Base-by-base conservation (phyloP, 305 asterid genomes). In the Fraxinus baroniana region DNA sequence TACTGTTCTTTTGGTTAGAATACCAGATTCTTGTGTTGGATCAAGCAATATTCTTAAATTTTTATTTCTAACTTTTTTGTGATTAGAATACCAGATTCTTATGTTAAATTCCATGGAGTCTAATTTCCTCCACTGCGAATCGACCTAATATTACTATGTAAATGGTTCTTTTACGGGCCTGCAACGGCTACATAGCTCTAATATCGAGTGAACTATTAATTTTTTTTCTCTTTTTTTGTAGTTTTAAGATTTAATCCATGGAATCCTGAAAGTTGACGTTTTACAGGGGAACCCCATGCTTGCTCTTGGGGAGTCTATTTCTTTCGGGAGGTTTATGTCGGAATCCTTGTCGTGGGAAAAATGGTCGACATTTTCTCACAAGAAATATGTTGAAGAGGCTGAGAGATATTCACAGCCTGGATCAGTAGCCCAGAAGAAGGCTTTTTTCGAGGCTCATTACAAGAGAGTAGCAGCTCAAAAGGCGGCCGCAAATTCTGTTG, bases 401-500 rank as follows among this genome's bases (percentile, higher is more conserved):
- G 94, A 91, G 90, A 89, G 93, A 41, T 96, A 93, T 80, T 87
- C 99, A 0, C 87, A 83, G 78, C 98, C 97, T 2, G 99, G 99
- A 5, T 96, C 97, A 0, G 99, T 96, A 2, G 98, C 99, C 13
- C 94, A 92, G 89, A 96, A 92, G 83, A 96, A 96, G 78, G 99
- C 97, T 18, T 96, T 94, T 87, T 96, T 96, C 44, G 99, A 96
- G 90, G 99, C 99, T 70, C 98, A 94, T 83, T 96, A 94, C 92
- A 96, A 90, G 93, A 89, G 87, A 82, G 91, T 93, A 81, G 99
- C 98, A 24, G 94, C 97, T 12, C 88, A 87, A 77, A 93, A 91
- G 74, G 98, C 97, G 5, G 97, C 94, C 1, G 95, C 97, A 18
- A 89, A 86, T 79, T 88, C 90, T 78, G 85, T 88, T 13, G 70